These are phyloP conservation scores for Chaetomium sp. DNA, from an alignment of 2,329 filamentous ascomycete genomes.

Conservation along the genomic window DNA sequence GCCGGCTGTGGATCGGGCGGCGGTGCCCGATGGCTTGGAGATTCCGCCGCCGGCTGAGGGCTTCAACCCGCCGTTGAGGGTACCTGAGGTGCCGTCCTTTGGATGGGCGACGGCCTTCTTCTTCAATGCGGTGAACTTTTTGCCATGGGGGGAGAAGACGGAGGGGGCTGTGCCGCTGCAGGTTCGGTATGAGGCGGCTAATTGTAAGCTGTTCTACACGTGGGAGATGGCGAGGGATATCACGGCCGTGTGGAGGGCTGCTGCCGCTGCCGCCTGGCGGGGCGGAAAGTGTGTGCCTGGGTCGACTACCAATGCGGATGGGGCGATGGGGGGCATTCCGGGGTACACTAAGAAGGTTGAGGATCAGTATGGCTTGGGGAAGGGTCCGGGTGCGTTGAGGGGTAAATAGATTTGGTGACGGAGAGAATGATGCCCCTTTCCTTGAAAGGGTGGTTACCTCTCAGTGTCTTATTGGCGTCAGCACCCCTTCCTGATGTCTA, in stretches of 20 bases:
- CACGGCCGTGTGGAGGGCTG: conserved; percentile 51
- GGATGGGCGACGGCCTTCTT: neutral
- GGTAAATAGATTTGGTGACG: too few relatives aligned
- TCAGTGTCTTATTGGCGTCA: too few relatives aligned
- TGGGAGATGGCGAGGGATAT: conserved; percentile 51
- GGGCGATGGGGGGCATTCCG: conserved; percentile 21
- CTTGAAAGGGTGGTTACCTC: too few relatives aligned
- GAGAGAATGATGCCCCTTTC: too few relatives aligned
- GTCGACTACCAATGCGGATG: conserved; percentile 19
- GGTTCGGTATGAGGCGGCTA: conserved; percentile 59
- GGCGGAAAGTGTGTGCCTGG: conserved; percentile 24
- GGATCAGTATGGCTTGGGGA: conserved; percentile 16
- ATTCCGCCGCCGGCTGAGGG: neutral
- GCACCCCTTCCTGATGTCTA: too few relatives aligned
- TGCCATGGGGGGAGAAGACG: conserved; percentile 12
- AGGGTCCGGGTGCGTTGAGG: conserved; percentile 12
- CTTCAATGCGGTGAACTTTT: conserved; percentile 23
- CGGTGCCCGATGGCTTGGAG: neutral
- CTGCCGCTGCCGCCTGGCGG: conserved; percentile 44
- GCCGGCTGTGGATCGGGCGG: neutral
- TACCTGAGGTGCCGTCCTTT: neutral
- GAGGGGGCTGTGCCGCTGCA: conserved; percentile 50
- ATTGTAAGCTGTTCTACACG: conserved; percentile 61
- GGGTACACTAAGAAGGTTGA: conserved; percentile 16
- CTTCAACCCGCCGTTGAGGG: neutral